phyloP scores from a whole-genome alignment of 805 yeast species.

The Candida gorgasii region DNA sequence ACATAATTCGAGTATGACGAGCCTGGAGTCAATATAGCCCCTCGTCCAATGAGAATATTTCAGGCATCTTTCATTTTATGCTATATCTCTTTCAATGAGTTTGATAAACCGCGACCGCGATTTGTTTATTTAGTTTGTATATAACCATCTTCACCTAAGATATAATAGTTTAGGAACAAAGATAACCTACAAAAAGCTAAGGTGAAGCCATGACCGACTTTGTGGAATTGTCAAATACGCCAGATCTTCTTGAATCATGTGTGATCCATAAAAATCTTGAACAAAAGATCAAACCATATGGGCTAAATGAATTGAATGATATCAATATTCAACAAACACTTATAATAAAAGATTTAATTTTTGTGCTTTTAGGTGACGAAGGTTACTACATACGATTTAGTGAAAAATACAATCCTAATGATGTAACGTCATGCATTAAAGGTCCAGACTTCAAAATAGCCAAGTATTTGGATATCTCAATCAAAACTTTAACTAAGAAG shows the following conservation, averaged over 20 bases:
- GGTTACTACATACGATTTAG: slow-evolving; percentile 75
- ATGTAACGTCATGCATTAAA: slow-evolving; percentile 39
- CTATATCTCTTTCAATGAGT: not conserved
- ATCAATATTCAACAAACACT: slow-evolving; percentile 68
- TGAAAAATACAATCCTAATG: slow-evolving; percentile 54
- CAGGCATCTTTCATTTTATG: not conserved
- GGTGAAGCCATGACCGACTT: slow-evolving; percentile 18
- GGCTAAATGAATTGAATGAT: slow-evolving; percentile 44
- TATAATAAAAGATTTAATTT: slow-evolving; percentile 67
- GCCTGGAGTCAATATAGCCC: too few species aligned
- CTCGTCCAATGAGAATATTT: too few species aligned
- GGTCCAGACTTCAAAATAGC: slow-evolving; percentile 81
- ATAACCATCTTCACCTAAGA: not conserved
- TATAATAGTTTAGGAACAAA: too few species aligned
- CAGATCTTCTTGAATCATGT: slow-evolving; percentile 16
- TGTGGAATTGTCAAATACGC: slow-evolving; percentile 19
- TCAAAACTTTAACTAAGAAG: slow-evolving; percentile 67
- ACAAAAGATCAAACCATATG: slow-evolving; percentile 13
- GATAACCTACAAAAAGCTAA: too few species aligned
- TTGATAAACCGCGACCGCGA: slow-evolving; percentile 3
- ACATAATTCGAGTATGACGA: too few species aligned
- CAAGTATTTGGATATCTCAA: slow-evolving; percentile 68
- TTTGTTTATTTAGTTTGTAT: slow-evolving; percentile 3
- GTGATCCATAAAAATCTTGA: slow-evolving; percentile 4
- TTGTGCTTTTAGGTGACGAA: slow-evolving; percentile 69